phyloP scores from a whole-genome alignment of 23 red algal genomes.

The Chondrus crispus region DNA sequence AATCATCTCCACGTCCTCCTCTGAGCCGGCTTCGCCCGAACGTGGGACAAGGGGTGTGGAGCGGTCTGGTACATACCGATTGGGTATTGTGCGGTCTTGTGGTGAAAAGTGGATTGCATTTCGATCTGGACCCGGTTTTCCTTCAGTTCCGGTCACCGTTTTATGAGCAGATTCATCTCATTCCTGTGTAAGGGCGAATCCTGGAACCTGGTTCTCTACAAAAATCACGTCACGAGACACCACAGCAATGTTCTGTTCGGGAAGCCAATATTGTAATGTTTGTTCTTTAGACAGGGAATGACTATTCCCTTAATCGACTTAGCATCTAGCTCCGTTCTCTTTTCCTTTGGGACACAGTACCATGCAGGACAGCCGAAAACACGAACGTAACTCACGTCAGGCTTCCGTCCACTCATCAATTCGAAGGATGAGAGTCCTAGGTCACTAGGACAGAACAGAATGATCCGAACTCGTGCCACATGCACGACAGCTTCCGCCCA shows the following conservation, averaged over 20 bases:
- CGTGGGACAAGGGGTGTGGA: too few species aligned
- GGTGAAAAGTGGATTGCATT: too few species aligned
- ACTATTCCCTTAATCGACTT: neutral
- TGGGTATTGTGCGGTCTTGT: too few species aligned
- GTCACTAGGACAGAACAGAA: neutral
- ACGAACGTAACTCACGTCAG: neutral
- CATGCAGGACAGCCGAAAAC: neutral
- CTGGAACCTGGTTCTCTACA: neutral
- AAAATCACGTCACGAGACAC: neutral
- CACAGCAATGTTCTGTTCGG: neutral
- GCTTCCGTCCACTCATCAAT: neutral
- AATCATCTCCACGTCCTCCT: too few species aligned
- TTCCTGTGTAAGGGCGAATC: too few species aligned
- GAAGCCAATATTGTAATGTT: neutral
- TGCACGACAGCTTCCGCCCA: conserved; percentile 30
- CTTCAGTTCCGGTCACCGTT: too few species aligned
- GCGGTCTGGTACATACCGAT: too few species aligned
- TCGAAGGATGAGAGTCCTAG: neutral
- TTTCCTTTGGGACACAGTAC: neutral
- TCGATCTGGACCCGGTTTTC: too few species aligned
- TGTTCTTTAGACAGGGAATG: neutral
- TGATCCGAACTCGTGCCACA: neutral
- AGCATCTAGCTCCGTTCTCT: neutral
- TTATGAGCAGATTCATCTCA: too few species aligned
- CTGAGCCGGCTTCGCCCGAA: too few species aligned